Base-by-base conservation (phyloP, 2,329 filamentous ascomycete species). In the Pseudogymnoascus sp. region DNA sequence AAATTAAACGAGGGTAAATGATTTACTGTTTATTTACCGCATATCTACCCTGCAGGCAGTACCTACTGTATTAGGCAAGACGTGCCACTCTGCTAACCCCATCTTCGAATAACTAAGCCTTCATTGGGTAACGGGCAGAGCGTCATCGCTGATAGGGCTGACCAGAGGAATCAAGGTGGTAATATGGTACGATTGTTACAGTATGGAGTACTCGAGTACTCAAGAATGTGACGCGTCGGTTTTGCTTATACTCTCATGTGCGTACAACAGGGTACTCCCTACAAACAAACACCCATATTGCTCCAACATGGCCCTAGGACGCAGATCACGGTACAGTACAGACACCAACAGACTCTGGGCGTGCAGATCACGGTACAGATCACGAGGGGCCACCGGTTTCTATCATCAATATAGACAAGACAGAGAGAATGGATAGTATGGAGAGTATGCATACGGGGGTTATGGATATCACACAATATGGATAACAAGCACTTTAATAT, bases 121-220 rank as follows among this genome's bases (percentile, higher is more conserved):
- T 2, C 4, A 50, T 50, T 10, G 5, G 26, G 44, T 11, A 50
- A 15, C 15, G 26, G 1, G 4, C 4, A 3, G 4, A 31, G n/a
- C 44, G 44, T 50, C 44, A 50, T 50, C 26, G 44, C 3, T 50
- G 44, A 50, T 50, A 50, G 44, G 44, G 44, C 44, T 50, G 44
- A 50, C 26, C 44, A 31, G 31, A 31, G 26, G 26, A 44, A 44
- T 44, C 21, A 26, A 26, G 40, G 40, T 44, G 21, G 21, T 21
- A 21, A 21, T 21, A 21, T 21, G 21, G 21, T 21, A 21, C 21
- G 21, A 21, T 21, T 21, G 21, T 21, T 21, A 21, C 21, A 21
- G 21, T 21, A 21, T 21, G 21, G 21, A 21, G 21, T 21, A 21
- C 21, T 21, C 21, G 21, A 21, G 21, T 21, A 21, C 21, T 21